phyloP scores from a whole-genome alignment of 2,329 filamentous ascomycete species.

The Rhynchosporium agropyri region DNA sequence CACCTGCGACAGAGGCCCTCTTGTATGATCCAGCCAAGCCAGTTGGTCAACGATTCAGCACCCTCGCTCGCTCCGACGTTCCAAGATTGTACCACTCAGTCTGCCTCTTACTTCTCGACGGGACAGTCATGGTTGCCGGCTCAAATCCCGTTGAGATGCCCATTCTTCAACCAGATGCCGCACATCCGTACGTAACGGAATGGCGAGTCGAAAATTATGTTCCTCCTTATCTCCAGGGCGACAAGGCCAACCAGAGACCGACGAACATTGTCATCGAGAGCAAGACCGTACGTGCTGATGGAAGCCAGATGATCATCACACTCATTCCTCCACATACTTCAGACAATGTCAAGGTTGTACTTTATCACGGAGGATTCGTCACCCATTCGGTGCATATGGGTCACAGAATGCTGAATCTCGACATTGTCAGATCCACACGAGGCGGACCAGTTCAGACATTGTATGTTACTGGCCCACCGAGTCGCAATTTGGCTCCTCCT shows the following conservation, averaged over 20 bases:
- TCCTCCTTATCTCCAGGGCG: slow-evolving; percentile 60
- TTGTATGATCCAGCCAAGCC: slow-evolving; percentile 59
- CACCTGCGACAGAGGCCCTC: slow-evolving; percentile 58
- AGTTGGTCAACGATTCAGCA: slow-evolving; percentile 52
- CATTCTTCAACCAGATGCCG: slow-evolving; percentile 48
- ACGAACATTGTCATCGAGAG: slow-evolving; percentile 50
- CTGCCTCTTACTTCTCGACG: slow-evolving; percentile 60
- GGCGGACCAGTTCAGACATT: slow-evolving; percentile 49
- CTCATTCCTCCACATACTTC: slow-evolving; percentile 50
- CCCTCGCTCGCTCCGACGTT: slow-evolving; percentile 47
- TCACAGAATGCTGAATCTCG: slow-evolving; percentile 58
- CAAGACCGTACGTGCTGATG: slow-evolving; percentile 47
- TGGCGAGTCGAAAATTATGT: slow-evolving; percentile 65
- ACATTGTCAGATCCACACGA: slow-evolving; percentile 51
- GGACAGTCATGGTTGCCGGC: slow-evolving; percentile 60
- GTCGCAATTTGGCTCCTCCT: slow-evolving; percentile 57
- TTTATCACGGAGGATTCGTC: slow-evolving; percentile 63
- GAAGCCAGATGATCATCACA: slow-evolving; percentile 50
- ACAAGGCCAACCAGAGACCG: slow-evolving; percentile 52
- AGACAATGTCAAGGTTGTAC: slow-evolving; percentile 50
- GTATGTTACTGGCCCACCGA: slow-evolving; percentile 57
- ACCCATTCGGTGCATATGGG: slow-evolving; percentile 65
- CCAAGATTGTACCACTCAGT: slow-evolving; percentile 63
- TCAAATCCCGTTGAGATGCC: slow-evolving; percentile 64
- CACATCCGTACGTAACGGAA: slow-evolving; percentile 58